Evolutionary conservation across 1,284 basidiomycete genomes (phyloP).

Genomic region (Gomphus bonarii): DNA sequence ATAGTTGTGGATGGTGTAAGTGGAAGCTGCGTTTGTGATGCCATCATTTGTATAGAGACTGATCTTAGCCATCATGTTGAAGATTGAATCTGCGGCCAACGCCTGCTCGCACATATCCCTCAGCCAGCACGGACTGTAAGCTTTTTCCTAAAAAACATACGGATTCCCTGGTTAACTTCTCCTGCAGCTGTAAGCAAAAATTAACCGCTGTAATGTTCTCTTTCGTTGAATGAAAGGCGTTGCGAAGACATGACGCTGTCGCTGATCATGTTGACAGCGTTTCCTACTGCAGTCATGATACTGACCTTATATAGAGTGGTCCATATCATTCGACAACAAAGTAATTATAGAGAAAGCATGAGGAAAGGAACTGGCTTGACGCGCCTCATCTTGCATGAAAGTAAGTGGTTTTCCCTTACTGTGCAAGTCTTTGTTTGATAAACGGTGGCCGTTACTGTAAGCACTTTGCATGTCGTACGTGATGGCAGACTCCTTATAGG

Average conservation of each 20-base stretch:
- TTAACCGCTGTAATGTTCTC: not conserved
- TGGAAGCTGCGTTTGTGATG: no score
- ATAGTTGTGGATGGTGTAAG: not conserved
- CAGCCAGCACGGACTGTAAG: no score
- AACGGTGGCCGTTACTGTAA: not conserved
- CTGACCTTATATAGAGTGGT: not conserved
- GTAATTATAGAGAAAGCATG: not conserved
- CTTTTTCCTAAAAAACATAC: no score
- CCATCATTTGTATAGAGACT: not conserved
- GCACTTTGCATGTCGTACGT: slow-evolving; percentile 6
- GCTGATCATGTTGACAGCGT: not conserved
- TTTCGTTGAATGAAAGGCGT: not conserved
- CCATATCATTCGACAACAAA: not conserved
- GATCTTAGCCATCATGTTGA: not conserved
- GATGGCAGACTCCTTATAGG: not conserved
- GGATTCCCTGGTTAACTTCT: not conserved
- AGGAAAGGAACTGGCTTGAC: not conserved
- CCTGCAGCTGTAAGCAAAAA: not conserved
- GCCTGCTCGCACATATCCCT: not conserved
- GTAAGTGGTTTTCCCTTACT: not conserved
- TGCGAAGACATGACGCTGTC: not conserved
- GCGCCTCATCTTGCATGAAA: not conserved
- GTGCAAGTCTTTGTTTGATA: not conserved
- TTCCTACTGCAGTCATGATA: slow-evolving; percentile 1
- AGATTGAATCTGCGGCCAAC: not conserved